phyloP scores from a whole-genome alignment of 148 eudicot genomes.

The Nepenthes mirabilis region DNA sequence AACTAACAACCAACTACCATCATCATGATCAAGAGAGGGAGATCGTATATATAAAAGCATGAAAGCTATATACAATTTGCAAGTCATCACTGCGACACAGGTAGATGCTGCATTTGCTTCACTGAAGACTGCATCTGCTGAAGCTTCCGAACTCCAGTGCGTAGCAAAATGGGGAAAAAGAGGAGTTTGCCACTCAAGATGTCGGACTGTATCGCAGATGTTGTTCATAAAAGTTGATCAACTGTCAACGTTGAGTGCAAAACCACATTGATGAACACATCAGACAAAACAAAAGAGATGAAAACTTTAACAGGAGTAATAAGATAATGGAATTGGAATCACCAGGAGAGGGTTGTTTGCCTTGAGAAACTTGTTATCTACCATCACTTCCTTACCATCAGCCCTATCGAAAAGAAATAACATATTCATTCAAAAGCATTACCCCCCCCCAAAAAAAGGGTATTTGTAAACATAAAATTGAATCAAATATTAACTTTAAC shows the following conservation, averaged over 20 bases:
- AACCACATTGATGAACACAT: background rate
- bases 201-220: slow-evolving; percentile 28
- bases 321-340: slow-evolving; percentile 7
- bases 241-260: slow-evolving; percentile 31
- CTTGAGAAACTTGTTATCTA: slow-evolving; percentile 79
- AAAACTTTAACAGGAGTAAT: background rate
- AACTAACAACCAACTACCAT: no score
- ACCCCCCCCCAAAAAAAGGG: no score
- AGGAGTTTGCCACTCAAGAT: background rate
- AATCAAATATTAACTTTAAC: no score
- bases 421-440: background rate
- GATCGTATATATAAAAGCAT: no score
- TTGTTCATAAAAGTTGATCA: slow-evolving; percentile 77
- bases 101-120: no score
- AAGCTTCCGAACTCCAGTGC: no score
- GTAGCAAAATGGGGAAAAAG: background rate
- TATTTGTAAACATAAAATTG: no score
- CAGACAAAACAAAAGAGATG: background rate
- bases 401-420: slow-evolving; percentile 34
- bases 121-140: no score
- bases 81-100: no score
- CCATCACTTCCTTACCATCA: slow-evolving; percentile 76
- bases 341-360: slow-evolving; percentile 79
- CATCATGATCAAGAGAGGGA: no score
- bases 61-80: no score